These are phyloP conservation scores for Fomitiporia mediterranea DNA, from an alignment of 1,284 basidiomycete genomes.

Conservation along the genomic window DNA sequence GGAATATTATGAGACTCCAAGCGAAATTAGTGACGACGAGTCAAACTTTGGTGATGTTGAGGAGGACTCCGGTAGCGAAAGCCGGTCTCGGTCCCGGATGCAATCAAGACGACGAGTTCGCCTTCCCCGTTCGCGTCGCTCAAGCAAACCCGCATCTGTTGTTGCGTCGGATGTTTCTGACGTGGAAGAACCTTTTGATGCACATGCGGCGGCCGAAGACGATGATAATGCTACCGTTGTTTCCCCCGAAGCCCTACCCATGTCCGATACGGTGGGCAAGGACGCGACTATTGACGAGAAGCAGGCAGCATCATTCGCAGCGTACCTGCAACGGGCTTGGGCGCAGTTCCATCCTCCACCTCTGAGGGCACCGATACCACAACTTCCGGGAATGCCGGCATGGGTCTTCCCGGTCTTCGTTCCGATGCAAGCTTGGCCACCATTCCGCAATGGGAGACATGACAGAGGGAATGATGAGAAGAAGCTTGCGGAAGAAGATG, in stretches of 20 bases:
- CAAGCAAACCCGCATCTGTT: constrained; percentile 14
- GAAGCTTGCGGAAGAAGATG: constrained; percentile 34
- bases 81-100: constrained; percentile 29
- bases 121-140: constrained; percentile 15
- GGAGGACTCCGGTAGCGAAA: constrained; percentile 51
- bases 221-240: constrained; percentile 21
- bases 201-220: constrained; percentile 8
- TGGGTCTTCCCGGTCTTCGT: constrained; percentile 77
- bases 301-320: constrained; percentile 63
- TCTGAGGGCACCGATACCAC: constrained; percentile 51
- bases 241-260: constrained; percentile 15
- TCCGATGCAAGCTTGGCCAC: constrained; percentile 63
- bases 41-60: constrained; percentile 66
- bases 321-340: constrained; percentile 69
- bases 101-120: constrained; percentile 29
- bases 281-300: constrained; percentile 42
- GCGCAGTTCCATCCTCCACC: constrained; percentile 62
- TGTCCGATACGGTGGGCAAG: constrained; percentile 8
- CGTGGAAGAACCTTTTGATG: constrained; percentile 11
- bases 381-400: constrained; percentile 38
- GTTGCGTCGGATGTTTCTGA: constrained; percentile 18
- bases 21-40: constrained; percentile 53
- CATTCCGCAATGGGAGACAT: constrained; percentile 50
- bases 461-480: constrained; percentile 29
- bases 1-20: constrained; percentile 33